Base-by-base conservation (phyloP, 2,329 filamentous ascomycete genomes). In the Calonectria pseudoreteaudii region DNA sequence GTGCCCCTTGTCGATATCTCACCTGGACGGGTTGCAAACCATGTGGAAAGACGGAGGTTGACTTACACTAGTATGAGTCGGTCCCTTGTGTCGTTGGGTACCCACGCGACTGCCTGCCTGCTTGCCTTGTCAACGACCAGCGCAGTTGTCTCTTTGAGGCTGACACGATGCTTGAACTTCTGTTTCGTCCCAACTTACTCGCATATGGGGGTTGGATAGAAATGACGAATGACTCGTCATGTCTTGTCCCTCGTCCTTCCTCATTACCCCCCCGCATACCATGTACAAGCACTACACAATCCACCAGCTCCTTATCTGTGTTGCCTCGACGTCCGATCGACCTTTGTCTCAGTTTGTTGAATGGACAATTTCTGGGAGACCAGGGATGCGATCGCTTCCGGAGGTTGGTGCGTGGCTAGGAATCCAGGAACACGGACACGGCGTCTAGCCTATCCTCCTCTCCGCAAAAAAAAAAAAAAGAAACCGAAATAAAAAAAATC, bases 401-500 rank as follows among this genome's bases (percentile, higher is more conserved):
- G 36, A 58, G 56, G 65, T 28, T 44, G 23, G 50, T 41, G 69
- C 64, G 66, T 52, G 64, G 58, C 50, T 53, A 36, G 68, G 70
- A 76, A 75, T 74, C 68, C 70, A 74, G 70, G 60, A 72, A 74
- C 76, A 56, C 65, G 74, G 72, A 77, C 70, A 52, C 53, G 68
- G 76, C 74, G 71, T 77, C 66, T 58, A 68, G 58, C 69, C 70
- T 66, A 44, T 76, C 50, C 75, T 66, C 67, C 76, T 73, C 75
- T 76, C 76, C 76, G 62, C 74, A 74, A 67, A 64, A 60, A 30
- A 47, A 44, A 36, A 47, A 66, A 44, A 30, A 47, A 44, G 31
- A 47, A 66, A 44, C 62, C 56, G 23, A 41, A 34, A 60, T 26
- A 60, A 60, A 67, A 44, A 67, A 44, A 69, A 60, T 23, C 16